Evolutionary conservation across 768 basidiomycete genomes (phyloP).

Genomic region (Lentinula sp.): DNA sequence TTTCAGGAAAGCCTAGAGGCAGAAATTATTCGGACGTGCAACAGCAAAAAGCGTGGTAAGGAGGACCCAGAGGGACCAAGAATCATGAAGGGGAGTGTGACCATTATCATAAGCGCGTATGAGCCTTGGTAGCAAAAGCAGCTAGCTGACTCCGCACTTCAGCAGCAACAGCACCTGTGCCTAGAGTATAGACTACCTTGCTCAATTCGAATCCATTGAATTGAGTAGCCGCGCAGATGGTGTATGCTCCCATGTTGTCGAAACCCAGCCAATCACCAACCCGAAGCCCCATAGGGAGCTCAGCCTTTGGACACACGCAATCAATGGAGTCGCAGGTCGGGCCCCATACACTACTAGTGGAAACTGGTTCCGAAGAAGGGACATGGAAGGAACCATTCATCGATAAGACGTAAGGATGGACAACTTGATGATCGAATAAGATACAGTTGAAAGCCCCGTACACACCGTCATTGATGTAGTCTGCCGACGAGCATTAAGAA

Average conservation of each 20-base stretch:
- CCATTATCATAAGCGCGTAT: too few relatives aligned
- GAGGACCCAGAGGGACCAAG: too few relatives aligned
- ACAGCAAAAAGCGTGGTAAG: too few relatives aligned
- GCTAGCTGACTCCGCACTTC: conserved; percentile 50
- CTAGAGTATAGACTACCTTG: conserved; percentile 67
- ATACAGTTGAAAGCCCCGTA: conserved; percentile 61
- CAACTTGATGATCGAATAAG: conserved; percentile 92
- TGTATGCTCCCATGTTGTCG: conserved; percentile 98
- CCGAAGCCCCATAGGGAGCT: conserved; percentile 60
- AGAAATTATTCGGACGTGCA: too few relatives aligned
- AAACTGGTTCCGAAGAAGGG: conserved; percentile 32
- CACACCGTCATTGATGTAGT: conserved; percentile 99
- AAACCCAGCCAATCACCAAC: conserved; percentile 99
- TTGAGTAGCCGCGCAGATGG: conserved; percentile 92
- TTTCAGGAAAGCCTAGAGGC: too few relatives aligned
- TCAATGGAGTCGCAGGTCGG: conserved; percentile 99
- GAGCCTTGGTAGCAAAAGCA: conserved; percentile 23
- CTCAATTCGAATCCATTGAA: conserved; percentile 90
- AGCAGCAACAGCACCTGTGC: conserved; percentile 37
- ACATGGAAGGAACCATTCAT: conserved; percentile 60
- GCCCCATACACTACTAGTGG: conserved; percentile 81
- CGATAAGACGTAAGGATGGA: conserved; percentile 78
- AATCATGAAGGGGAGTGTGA: too few relatives aligned
- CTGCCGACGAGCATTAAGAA: not conserved
- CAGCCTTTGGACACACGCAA: conserved; percentile 65